Evolutionary conservation across 2,329 filamentous ascomycete species (phyloP), one percentile per base, ranked within the genome.

Genomic region (Penicillium brevicompactum): DNA sequence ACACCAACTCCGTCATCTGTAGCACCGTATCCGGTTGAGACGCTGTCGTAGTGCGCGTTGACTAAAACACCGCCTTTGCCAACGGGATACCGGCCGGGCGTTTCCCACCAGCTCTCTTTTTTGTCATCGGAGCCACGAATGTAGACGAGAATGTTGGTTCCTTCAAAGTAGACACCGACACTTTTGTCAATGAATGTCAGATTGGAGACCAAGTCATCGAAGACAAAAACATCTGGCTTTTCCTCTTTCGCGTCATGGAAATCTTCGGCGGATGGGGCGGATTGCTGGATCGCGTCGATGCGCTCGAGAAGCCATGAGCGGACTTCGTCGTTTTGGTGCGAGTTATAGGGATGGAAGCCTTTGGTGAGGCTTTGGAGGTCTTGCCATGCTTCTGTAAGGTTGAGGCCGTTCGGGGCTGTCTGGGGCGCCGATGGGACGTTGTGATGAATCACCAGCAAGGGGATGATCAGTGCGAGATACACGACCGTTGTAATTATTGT

Each of bases 1-100:
- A 95, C 91, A 27, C 92, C 92, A 58, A 96, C 87, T 7, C 93
- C 94, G 72, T 97, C 91, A 68, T 99, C 94, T 2, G 94, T 97
- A 14, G 94, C 92, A 46, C 94, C 94, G 64, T 87, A 96, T 1
- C 91, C 92, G 2, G 92, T 96, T 13, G 92, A 90, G 5, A 97
- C 94, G 55, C 89, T 92, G 75, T 96, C 94, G 69, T 94, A 96
- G 70, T 97, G 94, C 16, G 93, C 92, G 71, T 97, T 97, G 63
- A 97, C 89, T 43, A 99, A 82, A 16, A 96, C 91, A 31, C 92
- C 91, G 16, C 90, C 89, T 57, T 85, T 84, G 8, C 83, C 82
- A 58, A 81, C 80, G 21, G 80, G 79, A 57, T 76, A 74, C 59
- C 77, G 77, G 53, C 76, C 74, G 41, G 72, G 73, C 37, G 74